Evolutionary conservation across 495 filamentous ascomycete genomes (phyloP).

Genomic region (Podospora pseudopauciseta): DNA sequence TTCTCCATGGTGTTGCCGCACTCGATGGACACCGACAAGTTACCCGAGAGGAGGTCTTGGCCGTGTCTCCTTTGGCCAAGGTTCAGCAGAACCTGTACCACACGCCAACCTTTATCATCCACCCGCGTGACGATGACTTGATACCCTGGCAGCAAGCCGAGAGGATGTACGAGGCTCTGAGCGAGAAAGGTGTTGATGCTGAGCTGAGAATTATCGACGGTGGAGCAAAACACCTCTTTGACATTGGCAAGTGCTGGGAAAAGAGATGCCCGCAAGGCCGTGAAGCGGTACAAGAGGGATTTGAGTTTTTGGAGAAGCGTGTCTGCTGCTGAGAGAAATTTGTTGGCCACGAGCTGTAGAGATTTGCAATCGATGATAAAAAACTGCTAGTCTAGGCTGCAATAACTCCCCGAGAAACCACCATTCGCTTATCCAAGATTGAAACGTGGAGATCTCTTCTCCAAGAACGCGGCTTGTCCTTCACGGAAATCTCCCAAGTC

Average conservation of each 20-base stretch:
- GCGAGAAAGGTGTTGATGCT: not conserved
- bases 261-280: not conserved
- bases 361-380: too few species aligned
- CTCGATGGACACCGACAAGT: not conserved
- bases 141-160: conserved; percentile 1
- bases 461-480: conserved; percentile 2
- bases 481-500: conserved; percentile 1
- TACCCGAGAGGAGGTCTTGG: not conserved
- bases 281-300: not conserved
- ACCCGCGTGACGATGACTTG: not conserved
- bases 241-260: not conserved
- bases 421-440: too few species aligned
- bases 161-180: not conserved
- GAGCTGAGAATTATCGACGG: not conserved
- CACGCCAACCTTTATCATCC: not conserved
- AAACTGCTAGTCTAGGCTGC: too few species aligned
- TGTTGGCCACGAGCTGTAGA: too few species aligned
- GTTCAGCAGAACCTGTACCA: not conserved
- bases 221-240: not conserved
- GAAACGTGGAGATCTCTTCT: not conserved
- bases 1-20: not conserved
- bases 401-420: too few species aligned
- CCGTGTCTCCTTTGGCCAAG: not conserved
- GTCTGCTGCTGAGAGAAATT: not conserved
- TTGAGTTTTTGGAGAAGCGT: not conserved